Evolutionary conservation across 1,284 basidiomycete genomes (phyloP), one percentile per base, ranked within the genome.

Genomic region (Ustilago shanxiensis): DNA sequence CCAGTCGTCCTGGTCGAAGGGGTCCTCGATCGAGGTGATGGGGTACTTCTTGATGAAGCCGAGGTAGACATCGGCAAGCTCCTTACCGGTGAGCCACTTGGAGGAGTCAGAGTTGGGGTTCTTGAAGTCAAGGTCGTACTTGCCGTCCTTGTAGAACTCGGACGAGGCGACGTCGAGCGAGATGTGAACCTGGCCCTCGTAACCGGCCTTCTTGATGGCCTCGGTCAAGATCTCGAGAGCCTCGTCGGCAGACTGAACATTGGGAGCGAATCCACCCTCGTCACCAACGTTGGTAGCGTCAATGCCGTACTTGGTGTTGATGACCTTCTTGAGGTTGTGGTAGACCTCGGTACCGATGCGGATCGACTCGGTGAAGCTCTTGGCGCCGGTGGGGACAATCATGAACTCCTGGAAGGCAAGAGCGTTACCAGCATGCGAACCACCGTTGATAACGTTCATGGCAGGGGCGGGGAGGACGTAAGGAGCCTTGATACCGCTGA

Each of bases 1-100:
- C 93, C 95, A 98, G 89, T 98, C 96, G 87, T 99, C 97, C 90
- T 99, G 95, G 89, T 99, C 95, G 89, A 99, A 99, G 88, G 96
- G 96, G 88, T 99, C 96, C 89, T 99, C 96, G 86, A 99, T 93
- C 62, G 95, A 98, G 57, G 74, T 91, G 66, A 85, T 85, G 49
- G 84, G 84, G 80, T 85, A 85, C 79, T 85, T 85, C 77, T 85
- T 80, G 79, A 85, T 84, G 80, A 79, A 85, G 75, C 82, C 87
- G 85, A 95, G 88, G 90, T 99, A 99, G 86, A 96, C 89, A 69
- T 96, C 93, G 44, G 95, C 95, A 81, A 99, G 94, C 89, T 99
- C 91, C 75, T 90, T 89, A 82, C 96, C 96, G 41, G 93, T 89
- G 88, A 98, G 92, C 94, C 94, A 98, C 89, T 98, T 87, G 89